A percentile compares a stretch with the other conserved stretches of the same genome.
Evolutionary conservation across 441 rosid genomes (phyloP).

Genomic region (Melastoma candidum): DNA sequence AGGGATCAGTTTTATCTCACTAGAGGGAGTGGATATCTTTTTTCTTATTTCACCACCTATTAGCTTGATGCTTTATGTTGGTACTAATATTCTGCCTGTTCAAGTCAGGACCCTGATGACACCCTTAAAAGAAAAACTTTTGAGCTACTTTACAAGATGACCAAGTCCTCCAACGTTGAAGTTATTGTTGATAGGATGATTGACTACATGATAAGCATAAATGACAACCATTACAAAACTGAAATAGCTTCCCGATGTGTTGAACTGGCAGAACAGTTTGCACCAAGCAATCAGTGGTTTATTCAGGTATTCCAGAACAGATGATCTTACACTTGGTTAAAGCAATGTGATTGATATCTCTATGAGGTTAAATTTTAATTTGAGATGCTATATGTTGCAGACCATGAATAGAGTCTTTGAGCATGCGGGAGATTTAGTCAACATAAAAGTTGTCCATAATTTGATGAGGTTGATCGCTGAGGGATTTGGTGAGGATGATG

Average conservation of each 20-base stretch:
- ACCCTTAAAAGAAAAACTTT: conserved; percentile 91
- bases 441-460: conserved; percentile 90
- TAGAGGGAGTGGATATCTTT: neutral
- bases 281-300: conserved; percentile 95
- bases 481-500: conserved; percentile 95
- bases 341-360: no score
- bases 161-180: conserved; percentile 92
- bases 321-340: neutral
- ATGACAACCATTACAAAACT: conserved; percentile 85
- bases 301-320: conserved; percentile 48
- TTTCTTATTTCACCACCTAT: conserved; percentile 6
- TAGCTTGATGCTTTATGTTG: conserved; percentile 10
- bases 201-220: conserved; percentile 90
- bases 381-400: conserved; percentile 29
- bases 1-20: no score
- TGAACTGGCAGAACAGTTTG: conserved; percentile 95
- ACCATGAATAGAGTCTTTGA: conserved; percentile 95
- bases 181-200: conserved; percentile 98
- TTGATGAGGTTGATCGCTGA: conserved; percentile 94
- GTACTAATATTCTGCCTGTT: conserved; percentile 14
- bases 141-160: conserved; percentile 90
- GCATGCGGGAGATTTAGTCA: conserved; percentile 94
- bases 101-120: conserved; percentile 86
- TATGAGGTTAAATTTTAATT: neutral
- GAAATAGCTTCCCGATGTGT: conserved; percentile 96